phyloP scores from a whole-genome alignment of 129 eudicot species.

The Oenanthe sinensis region DNA sequence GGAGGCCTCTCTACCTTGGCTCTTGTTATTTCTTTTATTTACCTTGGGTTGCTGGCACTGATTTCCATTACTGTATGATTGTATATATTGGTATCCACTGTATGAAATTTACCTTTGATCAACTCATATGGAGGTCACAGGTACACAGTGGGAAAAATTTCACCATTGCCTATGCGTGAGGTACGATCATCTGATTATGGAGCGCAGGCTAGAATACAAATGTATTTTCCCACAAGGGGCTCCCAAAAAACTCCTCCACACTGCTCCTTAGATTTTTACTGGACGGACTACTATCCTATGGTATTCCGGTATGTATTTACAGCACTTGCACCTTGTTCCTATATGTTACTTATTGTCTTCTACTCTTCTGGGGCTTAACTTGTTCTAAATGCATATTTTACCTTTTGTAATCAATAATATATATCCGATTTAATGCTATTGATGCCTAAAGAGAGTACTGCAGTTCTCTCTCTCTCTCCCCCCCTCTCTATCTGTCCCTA shows the following conservation, averaged over 20 bases:
- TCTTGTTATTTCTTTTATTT: background rate
- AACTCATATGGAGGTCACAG: slow-evolving; percentile 16
- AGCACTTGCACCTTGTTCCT: slow-evolving; percentile 5
- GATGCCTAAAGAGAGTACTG: background rate
- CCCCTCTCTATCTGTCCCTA: background rate
- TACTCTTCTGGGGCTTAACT: background rate
- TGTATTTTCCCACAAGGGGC: slow-evolving; percentile 88
- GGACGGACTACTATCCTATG: slow-evolving; percentile 99
- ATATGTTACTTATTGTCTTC: background rate
- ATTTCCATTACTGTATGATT: background rate
- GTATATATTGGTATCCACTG: background rate
- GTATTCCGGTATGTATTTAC: slow-evolving; percentile 76
- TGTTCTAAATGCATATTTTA: background rate
- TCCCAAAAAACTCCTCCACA: slow-evolving; percentile 89
- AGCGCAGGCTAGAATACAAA: slow-evolving; percentile 91
- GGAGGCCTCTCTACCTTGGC: background rate
- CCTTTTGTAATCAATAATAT: background rate
- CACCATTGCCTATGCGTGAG: slow-evolving; percentile 88
- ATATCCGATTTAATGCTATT: background rate
- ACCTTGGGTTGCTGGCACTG: background rate
- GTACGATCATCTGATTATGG: slow-evolving; percentile 82
- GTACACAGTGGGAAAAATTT: slow-evolving; percentile 96
- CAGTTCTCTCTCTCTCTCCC: background rate
- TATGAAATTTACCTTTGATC: background rate
- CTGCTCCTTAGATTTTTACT: slow-evolving; percentile 85